Base-by-base conservation (phyloP, 2,329 filamentous ascomycete species). In the Aureobasidium sp. region DNA sequence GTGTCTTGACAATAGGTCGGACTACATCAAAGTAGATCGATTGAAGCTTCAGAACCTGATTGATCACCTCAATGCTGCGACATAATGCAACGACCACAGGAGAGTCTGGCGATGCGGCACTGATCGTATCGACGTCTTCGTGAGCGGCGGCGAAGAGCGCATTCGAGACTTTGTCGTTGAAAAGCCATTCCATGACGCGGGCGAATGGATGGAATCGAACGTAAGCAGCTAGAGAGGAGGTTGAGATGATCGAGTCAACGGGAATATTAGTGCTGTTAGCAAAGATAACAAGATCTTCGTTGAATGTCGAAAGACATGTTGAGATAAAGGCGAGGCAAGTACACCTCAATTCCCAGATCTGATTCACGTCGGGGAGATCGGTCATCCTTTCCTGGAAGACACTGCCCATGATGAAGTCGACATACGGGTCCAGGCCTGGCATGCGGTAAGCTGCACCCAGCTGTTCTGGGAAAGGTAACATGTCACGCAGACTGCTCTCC, bases 151-250 rank as follows among this genome's bases (percentile, higher is more conserved):
- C 81, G 73, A 97, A 93, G 1, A 99, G 76, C 14, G 87, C 84
- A 66, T 83, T 84, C 68, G 96, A 85, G 27, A 97, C 90, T 66
- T 88, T 90, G 69, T 95, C 90, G 71, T 96, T 97, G 74, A 96
- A 96, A 75, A 99, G 84, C 91, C 94, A 97, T 71, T 99, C 94
- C 89, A 97, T 97, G 14, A 96, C 87, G 63, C 95, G 85, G 3
- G 90, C 86, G 70, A 97, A 99, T 0, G 95, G 93, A 75, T 99
- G 95, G 59, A 96, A 82, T 29, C 86, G 85, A 62, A 94, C 85
- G 71, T 99, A 99, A 6, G 83, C 82, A 54, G 86, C 84, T 5
- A 97, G 79, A 61, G 89, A 89, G 3, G 87, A 88, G 4, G 90
- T 82, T 45, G 82, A 82, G 66, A 96, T 90, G 16, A 88, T 84